Conservation (phyloP, 148 eudicot species). For the Pouteria glomerata region DNA sequence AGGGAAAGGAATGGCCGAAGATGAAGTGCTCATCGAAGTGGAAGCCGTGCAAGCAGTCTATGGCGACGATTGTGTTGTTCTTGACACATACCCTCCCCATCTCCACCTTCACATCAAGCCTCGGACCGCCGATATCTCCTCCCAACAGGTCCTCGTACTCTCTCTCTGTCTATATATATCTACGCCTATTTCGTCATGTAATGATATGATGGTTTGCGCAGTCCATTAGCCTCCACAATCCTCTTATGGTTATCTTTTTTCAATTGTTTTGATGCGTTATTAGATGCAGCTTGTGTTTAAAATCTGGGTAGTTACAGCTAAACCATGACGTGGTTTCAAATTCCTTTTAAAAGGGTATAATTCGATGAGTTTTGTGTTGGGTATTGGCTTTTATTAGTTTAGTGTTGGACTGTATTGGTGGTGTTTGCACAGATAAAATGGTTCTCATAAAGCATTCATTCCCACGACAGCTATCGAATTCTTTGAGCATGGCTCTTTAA, state of each 20-base stretch:
- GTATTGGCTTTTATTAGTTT: neutral
- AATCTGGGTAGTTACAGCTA: neutral
- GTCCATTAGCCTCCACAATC: neutral
- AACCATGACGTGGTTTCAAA: neutral
- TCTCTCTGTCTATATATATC: neutral
- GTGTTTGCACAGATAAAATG: no score
- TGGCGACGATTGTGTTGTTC: slow-evolving; percentile 64
- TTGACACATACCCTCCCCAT: slow-evolving; percentile 59
- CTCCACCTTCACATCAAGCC: slow-evolving; percentile 64
- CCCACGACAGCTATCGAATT: no score
- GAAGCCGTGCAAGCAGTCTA: slow-evolving; percentile 78
- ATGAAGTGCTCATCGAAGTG: slow-evolving; percentile 51
- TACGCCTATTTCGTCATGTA: neutral
- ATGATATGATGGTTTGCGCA: neutral
- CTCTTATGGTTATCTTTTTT: neutral
- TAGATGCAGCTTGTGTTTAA: neutral
- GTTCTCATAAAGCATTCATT: no score
- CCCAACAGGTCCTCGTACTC: slow-evolving; percentile 56
- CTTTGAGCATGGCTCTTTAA: no score
- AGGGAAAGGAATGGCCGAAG: slow-evolving; percentile 77
- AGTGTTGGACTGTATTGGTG: neutral
- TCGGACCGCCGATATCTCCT: slow-evolving; percentile 72
- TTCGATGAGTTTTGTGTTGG: neutral
- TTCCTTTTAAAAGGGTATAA: neutral
- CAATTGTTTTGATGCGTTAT: neutral